Conservation (phyloP, 345 rosid species). For the Euphorbia lathyris region DNA sequence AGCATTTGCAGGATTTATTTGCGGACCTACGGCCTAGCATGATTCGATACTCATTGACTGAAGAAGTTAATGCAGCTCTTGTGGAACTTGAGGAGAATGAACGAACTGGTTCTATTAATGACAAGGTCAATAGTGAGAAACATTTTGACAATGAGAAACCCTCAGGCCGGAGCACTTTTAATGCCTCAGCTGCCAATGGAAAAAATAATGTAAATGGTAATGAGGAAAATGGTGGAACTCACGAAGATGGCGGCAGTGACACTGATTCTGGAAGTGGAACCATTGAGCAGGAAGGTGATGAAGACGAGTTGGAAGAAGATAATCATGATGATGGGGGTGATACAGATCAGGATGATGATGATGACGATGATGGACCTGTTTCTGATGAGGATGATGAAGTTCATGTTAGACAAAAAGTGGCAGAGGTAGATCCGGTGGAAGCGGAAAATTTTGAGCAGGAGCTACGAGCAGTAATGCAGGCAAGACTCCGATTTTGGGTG, state of each 20-base stretch:
- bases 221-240: slow-evolving; percentile 69
- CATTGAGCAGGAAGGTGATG: slow-evolving; percentile 64
- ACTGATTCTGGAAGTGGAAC: slow-evolving; percentile 87
- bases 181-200: slow-evolving; percentile 46
- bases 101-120: slow-evolving; percentile 40
- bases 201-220: slow-evolving; percentile 38
- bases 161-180: slow-evolving; percentile 36
- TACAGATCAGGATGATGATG: slow-evolving; percentile 58
- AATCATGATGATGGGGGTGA: slow-evolving; percentile 65
- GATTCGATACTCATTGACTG: slow-evolving; percentile 66
- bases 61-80: slow-evolving; percentile 79
- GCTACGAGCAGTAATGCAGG: slow-evolving; percentile 90
- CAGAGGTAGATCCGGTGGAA: slow-evolving; percentile 79
- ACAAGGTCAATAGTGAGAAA: slow-evolving; percentile 56
- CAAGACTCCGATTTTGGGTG: slow-evolving; percentile 25
- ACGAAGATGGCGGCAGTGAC: slow-evolving; percentile 61
- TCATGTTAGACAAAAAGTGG: slow-evolving; percentile 73
- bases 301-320: slow-evolving; percentile 75
- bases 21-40: slow-evolving; percentile 83
- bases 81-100: slow-evolving; percentile 80
- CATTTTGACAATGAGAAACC: slow-evolving; percentile 65
- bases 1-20: slow-evolving; percentile 73
- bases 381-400: slow-evolving; percentile 89
- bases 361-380: slow-evolving; percentile 58
- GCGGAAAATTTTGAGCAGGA: slow-evolving; percentile 78